Evolutionary conservation across 352 stramenopile species (phyloP), one percentile per base, ranked within the genome.

Genomic region (Phytophthora ramorum): DNA sequence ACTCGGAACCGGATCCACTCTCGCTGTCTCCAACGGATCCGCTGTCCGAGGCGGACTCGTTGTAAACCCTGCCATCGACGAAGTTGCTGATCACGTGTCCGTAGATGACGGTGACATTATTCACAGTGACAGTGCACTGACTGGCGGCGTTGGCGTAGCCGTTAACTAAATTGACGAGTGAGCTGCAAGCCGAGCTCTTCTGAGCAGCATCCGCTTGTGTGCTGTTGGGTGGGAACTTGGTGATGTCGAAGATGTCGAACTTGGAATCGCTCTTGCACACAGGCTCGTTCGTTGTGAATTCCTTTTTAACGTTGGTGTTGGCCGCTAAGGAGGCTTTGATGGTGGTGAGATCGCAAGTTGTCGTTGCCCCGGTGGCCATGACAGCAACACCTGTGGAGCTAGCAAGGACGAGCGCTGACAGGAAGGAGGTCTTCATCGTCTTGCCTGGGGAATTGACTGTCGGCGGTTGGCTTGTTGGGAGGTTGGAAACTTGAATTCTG

Each of bases 141-240:
- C 75, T 87, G 43, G 79, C 44, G 47, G 69, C 47, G 72, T 91
- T 91, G 20, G 69, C 75, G 26, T 73, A 59, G 34, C 75, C 38
- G 46, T 76, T 89, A 65, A 91, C 74, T 34, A 85, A 48, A 63
- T 91, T 91, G 64, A 88, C 63, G 17, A 78, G 75, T n/a, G 13
- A 7, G 9, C 68, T 70, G 5, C 77, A 77, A 56, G 79, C 86
- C 30, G 61, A 70, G 20, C 55, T 50, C 43, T 71, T 79, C 20
- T 48, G 52, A 85, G 78, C 38, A 83, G 59, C 34, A 67, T 67
- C 30, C 71, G 44, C 7, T 67, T 74, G 52, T 83, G 48, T 45
- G 65, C 52, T 41, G 26, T 75, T 47, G 0, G 74, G 87, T 0
- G 79, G 79, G 64, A 89, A 89, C 5, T 35, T 22, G 2, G 32